phyloP scores from a whole-genome alignment of 2,329 filamentous ascomycete species.

The Fusarium nodosum region DNA sequence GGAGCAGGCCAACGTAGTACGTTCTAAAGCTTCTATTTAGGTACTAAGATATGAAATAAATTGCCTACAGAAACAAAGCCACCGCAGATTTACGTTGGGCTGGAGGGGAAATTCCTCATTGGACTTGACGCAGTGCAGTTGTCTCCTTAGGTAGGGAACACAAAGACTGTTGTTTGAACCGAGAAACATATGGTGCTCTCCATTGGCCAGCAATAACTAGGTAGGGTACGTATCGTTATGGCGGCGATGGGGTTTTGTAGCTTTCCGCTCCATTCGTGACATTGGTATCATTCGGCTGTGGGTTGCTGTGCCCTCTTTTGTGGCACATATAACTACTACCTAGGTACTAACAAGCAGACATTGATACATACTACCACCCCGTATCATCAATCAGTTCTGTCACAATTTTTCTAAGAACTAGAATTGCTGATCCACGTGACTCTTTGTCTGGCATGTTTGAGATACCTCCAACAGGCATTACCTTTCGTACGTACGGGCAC shows the following conservation, averaged over 20 bases:
- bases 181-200: background rate
- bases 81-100: background rate
- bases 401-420: background rate
- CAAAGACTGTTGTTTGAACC: background rate
- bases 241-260: background rate
- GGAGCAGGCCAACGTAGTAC: background rate
- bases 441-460: background rate
- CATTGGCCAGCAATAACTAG: background rate
- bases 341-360: background rate
- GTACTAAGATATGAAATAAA: background rate
- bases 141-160: background rate
- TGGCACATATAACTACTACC: slow-evolving; percentile 8
- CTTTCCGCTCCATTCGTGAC: slow-evolving; percentile 15
- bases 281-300: slow-evolving; percentile 5
- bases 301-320: slow-evolving; percentile 17
- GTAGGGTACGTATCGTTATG: background rate
- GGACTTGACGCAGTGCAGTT: background rate
- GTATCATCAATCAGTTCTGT: background rate
- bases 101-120: background rate
- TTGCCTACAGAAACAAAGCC: background rate
- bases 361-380: background rate
- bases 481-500: background rate
- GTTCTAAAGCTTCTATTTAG: background rate
- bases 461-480: background rate
- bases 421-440: background rate